Evolutionary conservation across 495 filamentous ascomycete species (phyloP).

Genomic region (Penicillium paxilli): DNA sequence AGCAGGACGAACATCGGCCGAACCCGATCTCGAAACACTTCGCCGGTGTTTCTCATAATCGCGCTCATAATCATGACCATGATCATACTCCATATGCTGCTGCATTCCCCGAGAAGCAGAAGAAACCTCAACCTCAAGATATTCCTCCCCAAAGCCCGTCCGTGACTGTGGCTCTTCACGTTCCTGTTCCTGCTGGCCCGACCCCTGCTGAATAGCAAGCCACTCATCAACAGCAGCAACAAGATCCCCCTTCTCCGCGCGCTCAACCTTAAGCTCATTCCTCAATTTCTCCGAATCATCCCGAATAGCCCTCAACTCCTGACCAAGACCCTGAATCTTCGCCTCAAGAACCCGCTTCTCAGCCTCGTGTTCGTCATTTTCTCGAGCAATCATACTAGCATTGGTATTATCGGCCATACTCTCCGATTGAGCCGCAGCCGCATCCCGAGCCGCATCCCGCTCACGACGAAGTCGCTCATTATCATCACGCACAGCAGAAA

Average conservation of each 20-base stretch:
- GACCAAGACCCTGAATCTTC: constrained; percentile 67
- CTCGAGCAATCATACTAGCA: constrained; percentile 32
- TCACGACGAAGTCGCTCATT: constrained; percentile 70
- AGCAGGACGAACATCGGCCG: constrained; percentile 37
- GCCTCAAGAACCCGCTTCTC: constrained; percentile 55
- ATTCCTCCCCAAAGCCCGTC: neutral
- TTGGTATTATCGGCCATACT: constrained; percentile 46
- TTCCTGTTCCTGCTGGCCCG: constrained; percentile 15
- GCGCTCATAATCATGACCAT: constrained; percentile 5
- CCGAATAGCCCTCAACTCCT: too few relatives aligned
- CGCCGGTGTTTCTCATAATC: constrained; percentile 24
- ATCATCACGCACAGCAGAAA: constrained; percentile 66
- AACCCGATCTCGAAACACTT: constrained; percentile 26
- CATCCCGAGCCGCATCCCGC: constrained; percentile 59
- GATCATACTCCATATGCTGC: too few relatives aligned
- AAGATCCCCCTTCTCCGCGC: constrained; percentile 89
- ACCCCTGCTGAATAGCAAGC: constrained; percentile 55
- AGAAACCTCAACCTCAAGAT: too few relatives aligned
- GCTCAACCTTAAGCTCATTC: constrained; percentile 70
- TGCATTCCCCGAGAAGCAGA: too few relatives aligned
- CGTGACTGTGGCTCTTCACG: neutral
- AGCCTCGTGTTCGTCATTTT: constrained; percentile 54
- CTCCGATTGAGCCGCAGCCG: too few relatives aligned
- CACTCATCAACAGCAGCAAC: constrained; percentile 94
- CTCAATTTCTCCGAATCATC: too few relatives aligned